Evolutionary conservation across 768 basidiomycete species (phyloP).

Genomic region (Amanita subjunquillea): DNA sequence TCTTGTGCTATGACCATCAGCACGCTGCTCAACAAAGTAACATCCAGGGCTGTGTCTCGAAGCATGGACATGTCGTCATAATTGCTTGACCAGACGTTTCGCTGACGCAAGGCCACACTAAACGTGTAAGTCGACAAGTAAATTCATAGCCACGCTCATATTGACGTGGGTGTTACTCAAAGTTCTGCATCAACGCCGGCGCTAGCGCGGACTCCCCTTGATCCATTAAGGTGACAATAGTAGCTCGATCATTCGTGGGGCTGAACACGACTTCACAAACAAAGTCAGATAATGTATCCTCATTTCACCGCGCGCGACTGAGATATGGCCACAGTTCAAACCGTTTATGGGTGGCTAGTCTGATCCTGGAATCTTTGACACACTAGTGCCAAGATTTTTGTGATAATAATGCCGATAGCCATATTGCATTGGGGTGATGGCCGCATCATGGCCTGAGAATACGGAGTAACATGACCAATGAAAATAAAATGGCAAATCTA

Average conservation of each 20-base stretch:
- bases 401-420: background rate
- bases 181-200: background rate
- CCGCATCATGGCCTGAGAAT: conserved; percentile 1
- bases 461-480: background rate
- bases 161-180: background rate
- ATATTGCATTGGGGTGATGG: background rate
- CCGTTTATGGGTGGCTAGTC: background rate
- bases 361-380: background rate
- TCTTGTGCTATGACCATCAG: background rate
- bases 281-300: background rate
- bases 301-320: background rate
- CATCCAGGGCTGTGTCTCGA: background rate
- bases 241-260: background rate
- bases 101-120: too few species aligned
- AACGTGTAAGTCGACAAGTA: background rate
- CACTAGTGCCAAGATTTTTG: background rate
- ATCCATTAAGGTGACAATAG: background rate
- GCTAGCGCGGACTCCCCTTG: background rate
- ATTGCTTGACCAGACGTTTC: too few species aligned
- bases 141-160: background rate
- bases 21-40: background rate
- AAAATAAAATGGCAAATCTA: background rate
- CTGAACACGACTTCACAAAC: background rate
- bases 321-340: background rate
- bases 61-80: background rate